Evolutionary conservation across 345 rosid genomes (phyloP).

Genomic region (Anastatica hierochuntica): DNA sequence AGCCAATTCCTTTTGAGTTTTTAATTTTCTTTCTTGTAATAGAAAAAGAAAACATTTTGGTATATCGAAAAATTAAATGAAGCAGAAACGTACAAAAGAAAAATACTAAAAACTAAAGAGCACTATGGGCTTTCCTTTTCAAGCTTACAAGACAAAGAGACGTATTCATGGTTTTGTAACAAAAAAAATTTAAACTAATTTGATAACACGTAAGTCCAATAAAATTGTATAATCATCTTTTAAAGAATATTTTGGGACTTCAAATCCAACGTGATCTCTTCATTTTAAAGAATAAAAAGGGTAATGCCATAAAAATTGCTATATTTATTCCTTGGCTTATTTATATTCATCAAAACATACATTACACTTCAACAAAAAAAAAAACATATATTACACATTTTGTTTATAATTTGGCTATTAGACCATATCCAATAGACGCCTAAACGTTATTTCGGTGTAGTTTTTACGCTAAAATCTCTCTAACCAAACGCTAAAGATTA

Average conservation of each 20-base stretch:
- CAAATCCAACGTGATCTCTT: not conserved
- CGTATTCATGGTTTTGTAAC: slow-evolving; percentile 17
- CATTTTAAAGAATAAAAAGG: not conserved
- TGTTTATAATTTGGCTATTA: not conserved
- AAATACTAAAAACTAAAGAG: not conserved
- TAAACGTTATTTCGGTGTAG: too few species aligned
- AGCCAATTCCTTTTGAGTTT: not conserved
- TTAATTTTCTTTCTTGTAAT: not conserved
- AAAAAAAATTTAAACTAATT: not conserved
- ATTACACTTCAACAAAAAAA: too few species aligned
- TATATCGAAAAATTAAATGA: slow-evolving; percentile 12
- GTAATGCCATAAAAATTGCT: not conserved
- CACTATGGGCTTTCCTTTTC: slow-evolving; percentile 22
- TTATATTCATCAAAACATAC: not conserved
- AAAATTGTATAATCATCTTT: not conserved
- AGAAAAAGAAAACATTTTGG: not conserved
- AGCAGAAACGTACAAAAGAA: slow-evolving; percentile 13
- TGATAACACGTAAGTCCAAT: slow-evolving; percentile 4
- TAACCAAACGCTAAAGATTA: too few species aligned
- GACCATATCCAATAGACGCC: too few species aligned
- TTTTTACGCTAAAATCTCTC: too few species aligned
- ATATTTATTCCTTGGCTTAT: not conserved
- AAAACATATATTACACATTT: slow-evolving; percentile 1
- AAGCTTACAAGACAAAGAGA: slow-evolving; percentile 23
- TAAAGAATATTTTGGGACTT: too few species aligned